Evolutionary conservation across 148 eudicot species (phyloP), one percentile per base, ranked within the genome.

Genomic region (Polygonum maritimum): DNA sequence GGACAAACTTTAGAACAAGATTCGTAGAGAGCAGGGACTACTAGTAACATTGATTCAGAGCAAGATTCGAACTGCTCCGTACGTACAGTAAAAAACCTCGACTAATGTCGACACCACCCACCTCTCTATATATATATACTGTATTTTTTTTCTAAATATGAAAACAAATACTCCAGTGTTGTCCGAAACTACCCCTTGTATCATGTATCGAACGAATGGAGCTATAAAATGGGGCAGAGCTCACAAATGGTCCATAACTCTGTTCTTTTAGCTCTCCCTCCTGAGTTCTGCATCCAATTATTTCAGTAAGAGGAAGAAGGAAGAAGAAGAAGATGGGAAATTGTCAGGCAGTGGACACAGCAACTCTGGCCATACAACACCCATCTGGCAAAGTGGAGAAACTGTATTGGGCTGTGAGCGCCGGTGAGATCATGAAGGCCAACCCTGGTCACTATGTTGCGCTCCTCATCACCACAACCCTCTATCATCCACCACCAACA

Each of bases 371-470:
- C 80, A 81, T 92, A 40, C 91, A 84, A 71, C 97, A 90, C 63
- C 91, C 89, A 0, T 81, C 76, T 26, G 87, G 79, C 14, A 88
- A 79, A 74, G 81, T 87, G 4, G 87, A 90, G 35, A 82, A 85
- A 76, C 41, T 87, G 38, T 84, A 86, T 78, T 80, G 80, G 82
- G 58, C 92, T 4, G 82, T 88, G 15, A 80, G 70, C 4, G 95
- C 92, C 18, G 80, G 76, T 12, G 78, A 90, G 51, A 81, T 92
- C 85, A 92, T 92, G 94, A 71, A 41, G 48, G 76, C 88, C 0
- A 84, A 92, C 16, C 97, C 94, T 13, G 94, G 91, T 7, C 85
- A 88, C 31, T 90, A 88, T 47, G 92, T 92, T 0, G 97, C 91
- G 0, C 82, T 86, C 16, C 82, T 92, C 5, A 78, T 92, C 12